Base-by-base conservation (phyloP, 176 grass and related monocot genomes). In the Aegilops bicornis region DNA sequence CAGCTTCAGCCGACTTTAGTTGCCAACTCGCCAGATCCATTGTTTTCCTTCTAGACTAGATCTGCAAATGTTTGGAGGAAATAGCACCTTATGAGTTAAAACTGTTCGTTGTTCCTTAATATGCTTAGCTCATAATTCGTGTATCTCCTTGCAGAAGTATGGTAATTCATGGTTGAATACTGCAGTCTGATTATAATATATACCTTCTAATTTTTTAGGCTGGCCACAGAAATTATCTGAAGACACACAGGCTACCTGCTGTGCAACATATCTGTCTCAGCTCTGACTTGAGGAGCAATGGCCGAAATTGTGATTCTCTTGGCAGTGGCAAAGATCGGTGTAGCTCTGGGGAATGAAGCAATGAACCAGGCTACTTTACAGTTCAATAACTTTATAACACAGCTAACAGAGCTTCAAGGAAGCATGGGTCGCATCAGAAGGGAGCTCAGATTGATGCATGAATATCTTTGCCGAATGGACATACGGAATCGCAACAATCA, bases 321-420 rank as follows among this genome's bases (percentile, higher is more conserved):
- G 35, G 80, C 80, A 24, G 45, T 70, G 42, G 36, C 13, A 36
- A 82, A 82, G 65, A 82, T 82, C 6, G 45, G 30, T n/a, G 25
- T 82, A 56, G 80, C 80, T 24, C 13, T 70, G 10, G 65, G 80
- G 13, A 23, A 69, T 69, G 80, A 82, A 82, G 47, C 45, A 36
- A 35, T 52, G 43, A 69, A 22, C 30, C 45, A 58, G 45, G 65
- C 80, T 54, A 24, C 6, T 82, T 69, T 30, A 3, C 48, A 37
- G 45, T 82, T 37, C 13, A 37, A 8, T 12, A 82, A 70, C 32
- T 56, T 36, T 23, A 2, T 82, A 11, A 70, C 30, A 15, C 64
- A 82, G 65, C 80, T 82, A 24, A 82, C 43, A 54, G 80, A 56
- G 80, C 64, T 82, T 56, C 80, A 82, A 36, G 80, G 80, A 9